phyloP scores from a whole-genome alignment of 2,329 filamentous ascomycete genomes.

The Talaromyces sp. region DNA sequence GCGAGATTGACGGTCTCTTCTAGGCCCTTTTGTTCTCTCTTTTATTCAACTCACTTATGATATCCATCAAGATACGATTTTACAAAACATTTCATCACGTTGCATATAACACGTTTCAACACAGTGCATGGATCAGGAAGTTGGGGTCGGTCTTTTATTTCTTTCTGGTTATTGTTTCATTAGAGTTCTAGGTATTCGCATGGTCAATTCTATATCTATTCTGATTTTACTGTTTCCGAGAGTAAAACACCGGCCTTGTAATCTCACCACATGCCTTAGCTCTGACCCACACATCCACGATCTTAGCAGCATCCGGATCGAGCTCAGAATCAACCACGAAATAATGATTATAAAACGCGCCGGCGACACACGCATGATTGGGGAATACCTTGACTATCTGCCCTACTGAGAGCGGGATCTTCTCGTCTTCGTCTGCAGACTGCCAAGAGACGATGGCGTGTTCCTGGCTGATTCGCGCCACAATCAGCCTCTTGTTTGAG shows the following conservation, averaged over 20 bases:
- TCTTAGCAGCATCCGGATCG: slow-evolving; percentile 48
- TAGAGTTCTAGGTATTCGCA: not conserved
- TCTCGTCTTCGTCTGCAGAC: not conserved
- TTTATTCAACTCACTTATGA: not conserved
- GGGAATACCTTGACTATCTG: not conserved
- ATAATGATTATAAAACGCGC: not conserved
- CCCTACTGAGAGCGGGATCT: not conserved
- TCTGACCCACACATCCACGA: slow-evolving; percentile 72
- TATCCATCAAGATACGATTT: slow-evolving; percentile 10
- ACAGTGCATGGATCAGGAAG: slow-evolving; percentile 16
- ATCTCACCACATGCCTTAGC: slow-evolving; percentile 19
- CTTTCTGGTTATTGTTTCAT: not conserved
- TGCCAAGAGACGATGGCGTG: not conserved
- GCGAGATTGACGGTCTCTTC: slow-evolving; percentile 84
- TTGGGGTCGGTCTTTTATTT: slow-evolving; percentile 5
- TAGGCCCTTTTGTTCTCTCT: slow-evolving; percentile 52
- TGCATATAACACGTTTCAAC: slow-evolving; percentile 18
- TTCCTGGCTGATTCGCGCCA: not conserved
- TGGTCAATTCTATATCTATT: not conserved
- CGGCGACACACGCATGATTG: not conserved
- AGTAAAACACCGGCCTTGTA: not conserved
- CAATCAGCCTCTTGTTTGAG: not conserved
- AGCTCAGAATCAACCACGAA: not conserved
- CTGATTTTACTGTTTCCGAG: slow-evolving; percentile 1
- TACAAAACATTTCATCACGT: slow-evolving; percentile 11